A percentile compares a stretch with the other conserved stretches of the same genome.
Conservation (phyloP, 345 rosid genomes). For the Leavenworthia alabamica region DNA sequence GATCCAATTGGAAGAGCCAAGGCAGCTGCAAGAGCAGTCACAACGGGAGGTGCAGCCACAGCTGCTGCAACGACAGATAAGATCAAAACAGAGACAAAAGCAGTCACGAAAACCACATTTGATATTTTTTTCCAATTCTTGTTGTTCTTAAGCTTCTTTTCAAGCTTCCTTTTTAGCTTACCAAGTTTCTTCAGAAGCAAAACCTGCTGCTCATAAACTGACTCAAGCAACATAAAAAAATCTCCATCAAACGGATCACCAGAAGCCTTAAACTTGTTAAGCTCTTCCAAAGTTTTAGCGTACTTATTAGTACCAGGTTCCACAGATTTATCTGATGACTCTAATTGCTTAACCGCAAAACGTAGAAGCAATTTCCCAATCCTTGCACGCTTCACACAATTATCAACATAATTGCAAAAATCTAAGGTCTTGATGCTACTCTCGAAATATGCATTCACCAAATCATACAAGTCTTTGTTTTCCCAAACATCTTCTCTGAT, state of each 20-base stretch:
- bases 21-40: conserved; percentile 66
- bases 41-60: conserved; percentile 66
- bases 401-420: conserved; percentile 62
- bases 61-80: conserved; percentile 92
- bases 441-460: conserved; percentile 71
- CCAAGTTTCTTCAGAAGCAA: conserved; percentile 43
- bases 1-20: conserved; percentile 63
- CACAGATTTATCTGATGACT: conserved; percentile 18
- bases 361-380: conserved; percentile 54
- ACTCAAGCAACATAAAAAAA: conserved; percentile 48
- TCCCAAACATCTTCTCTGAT: conserved; percentile 70
- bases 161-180: conserved; percentile 52
- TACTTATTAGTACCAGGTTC: conserved; percentile 35
- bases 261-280: conserved; percentile 54
- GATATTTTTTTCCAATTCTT: conserved; percentile 76
- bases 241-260: conserved; percentile 72
- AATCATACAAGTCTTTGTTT: conserved; percentile 44
- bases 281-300: conserved; percentile 55
- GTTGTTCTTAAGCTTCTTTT: conserved; percentile 56
- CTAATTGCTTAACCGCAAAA: conserved; percentile 55
- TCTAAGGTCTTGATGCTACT: conserved; percentile 63
- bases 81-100: conserved; percentile 63
- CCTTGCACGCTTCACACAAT: conserved; percentile 55
- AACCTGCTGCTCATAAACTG: conserved; percentile 51
- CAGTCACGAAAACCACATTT: conserved; percentile 58